These are phyloP conservation scores for Monilinia fructigena DNA, from an alignment of 2,329 filamentous ascomycete species.

Conservation along the genomic window DNA sequence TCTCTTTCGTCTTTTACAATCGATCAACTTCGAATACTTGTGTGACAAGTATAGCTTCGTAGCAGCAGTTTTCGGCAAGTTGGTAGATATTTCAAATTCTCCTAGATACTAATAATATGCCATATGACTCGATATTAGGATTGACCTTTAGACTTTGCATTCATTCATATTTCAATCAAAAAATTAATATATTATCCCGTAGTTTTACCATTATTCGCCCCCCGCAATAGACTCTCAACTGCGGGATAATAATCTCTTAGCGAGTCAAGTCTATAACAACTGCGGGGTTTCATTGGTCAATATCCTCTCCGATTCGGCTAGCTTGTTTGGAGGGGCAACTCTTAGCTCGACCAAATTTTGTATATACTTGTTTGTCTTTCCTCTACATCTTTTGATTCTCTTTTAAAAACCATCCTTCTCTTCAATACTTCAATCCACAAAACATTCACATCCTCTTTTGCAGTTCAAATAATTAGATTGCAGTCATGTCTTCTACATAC, in stretches of 20 bases:
- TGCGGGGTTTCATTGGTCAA: conserved; percentile 15
- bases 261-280: background rate
- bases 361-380: conserved; percentile 15
- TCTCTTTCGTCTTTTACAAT: background rate
- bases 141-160: background rate
- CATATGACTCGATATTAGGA: background rate
- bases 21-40: background rate
- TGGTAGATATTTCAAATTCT: background rate
- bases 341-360: conserved; percentile 17
- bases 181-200: conserved; percentile 2
- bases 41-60: background rate
- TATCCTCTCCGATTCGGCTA: background rate
- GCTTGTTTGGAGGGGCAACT: conserved; percentile 13
- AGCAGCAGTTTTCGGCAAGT: too few relatives aligned
- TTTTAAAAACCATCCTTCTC: background rate
- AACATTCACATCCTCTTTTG: background rate
- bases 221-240: conserved; percentile 7
- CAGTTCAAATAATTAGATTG: conserved; percentile 7
- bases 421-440: conserved; percentile 2
- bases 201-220: conserved; percentile 10
- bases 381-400: conserved; percentile 3
- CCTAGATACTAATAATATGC: background rate
- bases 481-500: conserved; percentile 46
- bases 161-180: background rate
- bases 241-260: conserved; percentile 10